A percentile compares a stretch with the other conserved stretches of the same genome.
These are phyloP conservation scores for Parietaria judaica DNA, from an alignment of 306 rosid species.

Conservation along the genomic window DNA sequence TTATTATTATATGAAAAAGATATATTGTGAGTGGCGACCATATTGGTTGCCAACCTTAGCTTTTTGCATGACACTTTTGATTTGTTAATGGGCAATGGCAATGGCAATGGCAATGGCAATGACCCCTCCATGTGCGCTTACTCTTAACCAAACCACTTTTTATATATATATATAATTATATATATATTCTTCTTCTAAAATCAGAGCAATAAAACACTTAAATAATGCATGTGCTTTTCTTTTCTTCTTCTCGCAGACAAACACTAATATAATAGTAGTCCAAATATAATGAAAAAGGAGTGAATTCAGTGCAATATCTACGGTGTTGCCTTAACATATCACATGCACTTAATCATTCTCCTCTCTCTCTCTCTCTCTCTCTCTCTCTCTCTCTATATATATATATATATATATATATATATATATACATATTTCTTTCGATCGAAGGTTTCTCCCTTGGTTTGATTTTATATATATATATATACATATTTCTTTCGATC, in stretches of 20 bases:
- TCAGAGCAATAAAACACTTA: neutral
- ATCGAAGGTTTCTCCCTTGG: too few relatives aligned
- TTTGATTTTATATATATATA: too few relatives aligned
- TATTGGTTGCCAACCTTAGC: constrained; percentile 33
- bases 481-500: too few relatives aligned
- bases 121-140: constrained; percentile 82
- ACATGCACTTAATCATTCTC: constrained; percentile 45
- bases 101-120: constrained; percentile 26
- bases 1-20: too few relatives aligned
- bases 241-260: constrained; percentile 40
- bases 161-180: constrained; percentile 2
- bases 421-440: too few relatives aligned
- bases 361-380: constrained; percentile 23
- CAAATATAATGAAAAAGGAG: neutral
- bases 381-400: constrained; percentile 13
- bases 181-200: neutral
- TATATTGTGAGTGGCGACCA: constrained; percentile 32
- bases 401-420: too few relatives aligned
- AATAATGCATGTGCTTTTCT: constrained; percentile 53
- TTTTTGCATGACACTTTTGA: constrained; percentile 13
- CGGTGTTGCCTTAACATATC: constrained; percentile 38
- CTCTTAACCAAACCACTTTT: constrained; percentile 22
- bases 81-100: constrained; percentile 39
- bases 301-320: constrained; percentile 13
- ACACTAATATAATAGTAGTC: constrained; percentile 25